Base-by-base conservation (phyloP, 2,329 filamentous ascomycete genomes). In the Hymenoscyphus repandus region DNA sequence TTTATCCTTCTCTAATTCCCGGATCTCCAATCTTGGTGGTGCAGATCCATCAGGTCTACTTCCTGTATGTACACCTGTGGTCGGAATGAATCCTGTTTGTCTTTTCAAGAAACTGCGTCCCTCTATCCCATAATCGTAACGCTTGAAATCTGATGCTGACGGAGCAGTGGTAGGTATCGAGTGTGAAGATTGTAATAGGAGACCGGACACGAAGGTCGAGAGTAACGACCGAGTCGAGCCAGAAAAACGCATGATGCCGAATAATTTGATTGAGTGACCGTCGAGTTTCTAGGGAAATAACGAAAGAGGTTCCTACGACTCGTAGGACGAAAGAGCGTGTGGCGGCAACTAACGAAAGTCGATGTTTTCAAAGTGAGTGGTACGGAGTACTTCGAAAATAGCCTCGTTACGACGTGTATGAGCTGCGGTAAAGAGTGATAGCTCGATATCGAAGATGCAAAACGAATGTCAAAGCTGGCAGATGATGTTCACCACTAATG, bases 21-120 rank as follows among this genome's bases (percentile, higher is more conserved):
- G 51, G 30, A 65, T 53, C 22, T 65, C 62, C 5, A 52, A 48
- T 17, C 62, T 52, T 13, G 59, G 7, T 18, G 61, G 58, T 5
- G 50, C 15, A 2, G 61, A 56, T 15, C 55, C 58, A 48, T 53
- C 57, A 5, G 52, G 45, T 9, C 56, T 52, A 15, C 32, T 54
- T 1, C 58, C 58, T 9, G 47, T 49, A 5, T 48, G 53, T 10
- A 58, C 45, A 11, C 61, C 62, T 3, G 56, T 61, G 6, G 54
- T 53, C 6, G 51, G 37, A n/a, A 51, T 45, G n/a, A 45, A 53
- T 4, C 30, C 30, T 7, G 39, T 34, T 33, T 61, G 56, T 13
- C 59, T 55, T 36, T 56, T 60, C 7, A 51, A 32, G 5, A 62
- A 22, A 13, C 18, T 20, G 12, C 36, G 47, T 36, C 45, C 40